A percentile compares a stretch with the other conserved stretches of the same genome.
These are phyloP conservation scores for Flaveria trinervia DNA, from an alignment of 129 eudicot species.

Conservation along the genomic window DNA sequence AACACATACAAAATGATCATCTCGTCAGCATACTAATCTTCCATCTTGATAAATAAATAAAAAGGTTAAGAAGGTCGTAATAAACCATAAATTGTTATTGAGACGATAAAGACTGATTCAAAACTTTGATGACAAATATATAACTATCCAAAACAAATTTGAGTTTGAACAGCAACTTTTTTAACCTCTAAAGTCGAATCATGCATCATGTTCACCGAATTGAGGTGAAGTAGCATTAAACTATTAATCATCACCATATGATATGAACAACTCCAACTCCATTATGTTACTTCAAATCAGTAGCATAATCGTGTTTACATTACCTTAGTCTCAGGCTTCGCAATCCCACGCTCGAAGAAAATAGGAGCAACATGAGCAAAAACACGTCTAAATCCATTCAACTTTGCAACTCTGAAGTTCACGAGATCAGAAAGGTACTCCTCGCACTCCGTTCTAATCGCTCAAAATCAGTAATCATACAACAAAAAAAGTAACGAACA, in stretches of 20 bases:
- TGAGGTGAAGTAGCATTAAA: neutral
- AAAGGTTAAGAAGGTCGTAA: neutral
- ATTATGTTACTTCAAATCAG: neutral
- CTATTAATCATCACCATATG: conserved; percentile 8
- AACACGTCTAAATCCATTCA: conserved; percentile 84
- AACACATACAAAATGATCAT: conserved; percentile 22
- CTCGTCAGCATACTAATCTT: conserved; percentile 5
- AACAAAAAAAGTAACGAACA: conserved; percentile 1
- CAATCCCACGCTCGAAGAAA: conserved; percentile 93
- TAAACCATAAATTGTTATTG: neutral
- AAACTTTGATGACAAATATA: neutral
- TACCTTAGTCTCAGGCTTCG: conserved; percentile 91
- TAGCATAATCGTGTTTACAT: neutral
- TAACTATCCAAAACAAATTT: conserved; percentile 4
- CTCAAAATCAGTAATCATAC: conserved; percentile 24
- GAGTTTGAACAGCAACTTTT: neutral
- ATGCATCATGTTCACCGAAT: neutral
- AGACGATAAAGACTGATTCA: neutral
- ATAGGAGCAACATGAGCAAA: conserved; percentile 94
- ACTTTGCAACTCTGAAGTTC: conserved; percentile 74
- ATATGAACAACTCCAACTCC: neutral
- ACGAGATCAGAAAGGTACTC: conserved; percentile 83
- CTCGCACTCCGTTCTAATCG: conserved; percentile 81
- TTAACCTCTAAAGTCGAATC: neutral
- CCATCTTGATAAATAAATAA: neutral